Conservation (phyloP, 805 yeast genomes). For the Teunomyces barrocoloradensis region DNA sequence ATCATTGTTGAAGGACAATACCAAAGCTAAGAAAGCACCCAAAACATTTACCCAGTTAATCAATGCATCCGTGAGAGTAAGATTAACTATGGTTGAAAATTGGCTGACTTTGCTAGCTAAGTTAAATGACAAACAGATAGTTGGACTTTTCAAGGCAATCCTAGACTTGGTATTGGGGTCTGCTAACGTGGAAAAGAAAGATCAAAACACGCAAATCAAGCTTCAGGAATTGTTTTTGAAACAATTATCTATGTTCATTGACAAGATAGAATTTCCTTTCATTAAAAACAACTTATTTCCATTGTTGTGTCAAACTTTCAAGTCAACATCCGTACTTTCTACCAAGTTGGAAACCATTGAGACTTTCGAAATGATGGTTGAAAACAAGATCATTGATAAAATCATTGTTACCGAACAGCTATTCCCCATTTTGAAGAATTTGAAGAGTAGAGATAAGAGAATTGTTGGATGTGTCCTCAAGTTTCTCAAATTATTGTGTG, state of each 20-base stretch:
- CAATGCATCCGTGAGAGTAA: conserved; percentile 28
- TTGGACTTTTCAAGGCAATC: conserved; percentile 45
- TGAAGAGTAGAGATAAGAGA: conserved; percentile 74
- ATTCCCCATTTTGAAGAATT: conserved; percentile 70
- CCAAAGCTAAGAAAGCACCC: conserved; percentile 20
- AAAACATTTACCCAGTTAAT: conserved; percentile 25
- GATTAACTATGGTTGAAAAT: conserved; percentile 41
- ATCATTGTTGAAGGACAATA: conserved; percentile 26
- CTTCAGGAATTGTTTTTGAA: conserved; percentile 55
- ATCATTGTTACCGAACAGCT: conserved; percentile 72
- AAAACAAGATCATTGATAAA: conserved; percentile 63
- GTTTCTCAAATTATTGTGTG: conserved; percentile 51
- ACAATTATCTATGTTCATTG: conserved; percentile 40
- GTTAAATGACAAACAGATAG: conserved; percentile 52
- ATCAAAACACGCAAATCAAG: conserved; percentile 27
- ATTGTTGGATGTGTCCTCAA: conserved; percentile 53
- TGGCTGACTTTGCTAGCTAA: conserved; percentile 46
- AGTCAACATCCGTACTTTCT: conserved; percentile 78
- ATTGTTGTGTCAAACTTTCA: conserved; percentile 64
- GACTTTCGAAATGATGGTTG: conserved; percentile 57
- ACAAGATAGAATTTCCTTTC: conserved; percentile 60
- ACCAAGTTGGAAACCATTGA: conserved; percentile 69
- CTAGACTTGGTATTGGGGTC: conserved; percentile 32
- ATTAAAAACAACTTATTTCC: conserved; percentile 79
- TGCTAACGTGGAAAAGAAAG: conserved; percentile 26